phyloP scores from a whole-genome alignment of 768 basidiomycete species.

The Tephrocybe sp. region DNA sequence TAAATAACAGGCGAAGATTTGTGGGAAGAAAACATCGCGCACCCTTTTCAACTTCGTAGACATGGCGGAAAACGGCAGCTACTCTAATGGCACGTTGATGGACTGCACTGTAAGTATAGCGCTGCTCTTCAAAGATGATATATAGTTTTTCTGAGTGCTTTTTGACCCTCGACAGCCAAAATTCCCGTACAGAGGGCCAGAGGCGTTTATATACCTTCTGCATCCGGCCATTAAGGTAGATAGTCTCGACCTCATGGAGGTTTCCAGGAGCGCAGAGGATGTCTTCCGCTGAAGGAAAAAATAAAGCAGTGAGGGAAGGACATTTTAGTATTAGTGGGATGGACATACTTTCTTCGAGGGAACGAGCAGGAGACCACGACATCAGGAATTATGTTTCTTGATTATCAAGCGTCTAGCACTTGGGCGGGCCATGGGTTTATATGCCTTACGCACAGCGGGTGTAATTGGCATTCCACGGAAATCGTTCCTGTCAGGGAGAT shows the following conservation, averaged over 20 bases:
- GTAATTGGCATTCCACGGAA: conserved; percentile 37
- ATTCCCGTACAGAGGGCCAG: conserved; percentile 51
- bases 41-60: conserved; percentile 54
- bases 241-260: conserved; percentile 48
- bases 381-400: conserved; percentile 17
- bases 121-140: conserved; percentile 54
- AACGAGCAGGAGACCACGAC: conserved; percentile 39
- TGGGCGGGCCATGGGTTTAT: conserved; percentile 28
- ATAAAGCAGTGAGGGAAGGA: neutral
- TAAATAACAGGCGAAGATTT: neutral
- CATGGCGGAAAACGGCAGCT: conserved; percentile 42
- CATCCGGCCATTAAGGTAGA: conserved; percentile 47
- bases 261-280: conserved; percentile 46
- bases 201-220: conserved; percentile 59
- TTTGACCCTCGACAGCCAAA: conserved; percentile 48
- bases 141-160: conserved; percentile 48
- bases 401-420: conserved; percentile 18
- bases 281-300: conserved; percentile 34
- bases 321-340: conserved; percentile 2
- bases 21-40: neutral
- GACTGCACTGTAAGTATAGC: conserved; percentile 47
- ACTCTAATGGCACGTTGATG: conserved; percentile 42
- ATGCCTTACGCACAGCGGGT: conserved; percentile 29
- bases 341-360: conserved; percentile 40
- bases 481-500: conserved; percentile 33